phyloP scores from a whole-genome alignment of 257 asterid species.

The Nicotiana benthamiana region DNA sequence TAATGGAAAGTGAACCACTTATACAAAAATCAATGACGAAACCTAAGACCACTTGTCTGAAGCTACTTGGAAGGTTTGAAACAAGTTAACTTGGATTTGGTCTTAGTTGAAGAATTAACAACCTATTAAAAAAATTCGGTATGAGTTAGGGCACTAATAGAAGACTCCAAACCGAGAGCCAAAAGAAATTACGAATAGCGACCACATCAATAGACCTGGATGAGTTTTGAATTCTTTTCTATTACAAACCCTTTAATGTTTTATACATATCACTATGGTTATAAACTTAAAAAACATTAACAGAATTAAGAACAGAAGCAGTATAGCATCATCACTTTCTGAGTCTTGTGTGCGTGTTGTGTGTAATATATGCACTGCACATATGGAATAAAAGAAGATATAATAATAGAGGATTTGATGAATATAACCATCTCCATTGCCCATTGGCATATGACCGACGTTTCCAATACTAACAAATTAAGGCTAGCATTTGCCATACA shows the following conservation, averaged over 20 bases:
- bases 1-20: not conserved
- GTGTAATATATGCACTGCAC: not conserved
- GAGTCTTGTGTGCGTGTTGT: not conserved
- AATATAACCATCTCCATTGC: not conserved
- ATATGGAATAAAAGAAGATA: not conserved
- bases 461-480: not conserved
- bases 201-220: no score
- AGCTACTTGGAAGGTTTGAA: not conserved
- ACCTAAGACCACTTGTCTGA: not conserved
- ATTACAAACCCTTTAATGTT: not conserved
- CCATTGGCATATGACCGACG: not conserved
- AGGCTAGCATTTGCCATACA: not conserved
- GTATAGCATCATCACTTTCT: not conserved
- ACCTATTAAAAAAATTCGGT: no score
- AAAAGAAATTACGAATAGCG: no score
- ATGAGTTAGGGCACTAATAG: no score
- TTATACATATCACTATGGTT: not conserved
- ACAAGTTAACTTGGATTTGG: not conserved
- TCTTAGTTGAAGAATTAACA: no score
- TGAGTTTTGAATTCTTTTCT: no score
- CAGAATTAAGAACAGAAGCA: not conserved
- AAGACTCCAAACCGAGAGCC: no score
- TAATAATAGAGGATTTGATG: not conserved
- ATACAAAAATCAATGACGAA: not conserved
- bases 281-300: not conserved